Evolutionary conservation across 2,329 filamentous ascomycete genomes (phyloP), one percentile per base, ranked within the genome.

Genomic region (Fusarium sp.): DNA sequence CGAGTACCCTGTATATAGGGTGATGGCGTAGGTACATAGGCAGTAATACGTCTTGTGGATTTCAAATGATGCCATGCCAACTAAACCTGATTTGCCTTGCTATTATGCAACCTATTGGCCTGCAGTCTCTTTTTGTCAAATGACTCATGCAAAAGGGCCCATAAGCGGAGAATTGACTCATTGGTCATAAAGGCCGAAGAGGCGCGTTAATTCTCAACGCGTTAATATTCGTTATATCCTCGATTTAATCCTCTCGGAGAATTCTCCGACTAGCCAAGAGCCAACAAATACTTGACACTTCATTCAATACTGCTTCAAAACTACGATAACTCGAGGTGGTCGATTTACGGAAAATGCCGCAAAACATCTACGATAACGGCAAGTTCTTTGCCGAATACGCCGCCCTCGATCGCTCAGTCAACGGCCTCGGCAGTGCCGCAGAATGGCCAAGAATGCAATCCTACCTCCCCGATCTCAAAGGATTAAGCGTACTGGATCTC

Each of bases 21-120:
- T 78, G 1, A 60, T 77, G 56, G 56, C 56, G 18, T 94, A 91
- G 91, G 25, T 45, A 45, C 20, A 16, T 45, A 50, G 16, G 47
- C n/a, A 54, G 27, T 31, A 54, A 54, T 54, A 54, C 50, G 50
- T 54, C 50, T 54, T 54, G 29, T 54, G 29, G 50, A 29, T 54
- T 54, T 20, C 50, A 33, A 54, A 54, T 54, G 50, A 54, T 54
- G 50, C 50, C 50, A 54, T 54, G 29, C 18, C 50, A 33, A 54
- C 50, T 54, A 54, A 33, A 31, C 50, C 50, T 54, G 50, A 54
- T 54, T 54, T 33, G 50, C 50, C 50, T 18, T 54, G n/a, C 27
- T 54, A 20, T 54, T 54, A 20, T 33, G 50, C 50, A 54, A 54
- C 27, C 50, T 54, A 54, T 54, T 54, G 50, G 50, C 6, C 11